Evolutionary conservation across 2,329 filamentous ascomycete species (phyloP).

Genomic region (Cercospora canescens): DNA sequence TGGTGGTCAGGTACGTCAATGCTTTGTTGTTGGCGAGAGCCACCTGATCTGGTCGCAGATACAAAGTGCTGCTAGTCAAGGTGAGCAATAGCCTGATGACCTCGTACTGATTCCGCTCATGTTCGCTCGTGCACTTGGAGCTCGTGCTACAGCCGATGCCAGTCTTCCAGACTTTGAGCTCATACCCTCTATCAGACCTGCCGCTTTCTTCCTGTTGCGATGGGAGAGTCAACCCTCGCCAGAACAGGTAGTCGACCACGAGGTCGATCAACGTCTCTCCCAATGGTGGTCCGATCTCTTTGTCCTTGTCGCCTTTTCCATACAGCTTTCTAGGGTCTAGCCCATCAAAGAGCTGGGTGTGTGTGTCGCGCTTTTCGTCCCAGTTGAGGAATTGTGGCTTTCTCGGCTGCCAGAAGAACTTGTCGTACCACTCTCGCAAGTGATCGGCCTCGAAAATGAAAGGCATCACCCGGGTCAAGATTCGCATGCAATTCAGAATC

Average conservation of each 20-base stretch:
- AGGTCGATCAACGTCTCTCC: conserved; percentile 93
- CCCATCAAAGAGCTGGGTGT: conserved; percentile 37
- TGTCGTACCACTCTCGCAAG: conserved; percentile 81
- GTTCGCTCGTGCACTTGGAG: conserved; percentile 83
- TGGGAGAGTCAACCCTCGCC: conserved; percentile 83
- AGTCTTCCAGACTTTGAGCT: conserved; percentile 96
- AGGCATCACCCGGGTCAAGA: conserved; percentile 85
- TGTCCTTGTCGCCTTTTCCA: conserved; percentile 45
- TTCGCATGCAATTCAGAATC: conserved; percentile 91
- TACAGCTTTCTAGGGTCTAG: conserved; percentile 50
- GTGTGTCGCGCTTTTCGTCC: conserved; percentile 29
- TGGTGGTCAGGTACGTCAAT: conserved; percentile 86
- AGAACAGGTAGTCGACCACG: conserved; percentile 86
- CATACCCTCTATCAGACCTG: conserved; percentile 57
- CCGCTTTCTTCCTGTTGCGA: conserved; percentile 29
- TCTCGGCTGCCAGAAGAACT: conserved; percentile 76
- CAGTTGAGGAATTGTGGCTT: conserved; percentile 28
- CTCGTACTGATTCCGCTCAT: conserved; percentile 90
- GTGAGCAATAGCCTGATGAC: conserved; percentile 83
- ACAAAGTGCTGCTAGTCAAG: conserved; percentile 88
- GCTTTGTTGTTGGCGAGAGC: conserved; percentile 80
- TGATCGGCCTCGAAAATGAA: conserved; percentile 89
- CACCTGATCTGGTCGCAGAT: conserved; percentile 75
- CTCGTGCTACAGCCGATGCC: conserved; percentile 93
- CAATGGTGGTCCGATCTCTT: conserved; percentile 78